A percentile compares a stretch with the other conserved stretches of the same genome.
Conservation (phyloP, 306 rosid genomes). For the Cucurbita argyrosperma region DNA sequence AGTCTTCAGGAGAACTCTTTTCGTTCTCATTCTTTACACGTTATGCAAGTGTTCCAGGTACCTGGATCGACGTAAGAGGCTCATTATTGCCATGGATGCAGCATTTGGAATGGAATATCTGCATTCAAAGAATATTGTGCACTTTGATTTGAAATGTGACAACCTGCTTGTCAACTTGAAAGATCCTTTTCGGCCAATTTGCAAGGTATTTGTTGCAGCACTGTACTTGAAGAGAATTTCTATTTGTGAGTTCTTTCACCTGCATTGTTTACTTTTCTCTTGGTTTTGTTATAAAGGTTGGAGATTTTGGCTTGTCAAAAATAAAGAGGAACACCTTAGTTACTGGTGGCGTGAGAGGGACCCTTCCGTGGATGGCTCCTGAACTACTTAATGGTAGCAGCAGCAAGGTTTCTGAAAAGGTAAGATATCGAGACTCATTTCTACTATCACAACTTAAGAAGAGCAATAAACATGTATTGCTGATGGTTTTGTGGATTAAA, state of each 20-base stretch:
- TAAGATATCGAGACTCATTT: slow-evolving; percentile 5
- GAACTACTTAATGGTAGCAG: slow-evolving; percentile 81
- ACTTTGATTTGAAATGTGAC: slow-evolving; percentile 86
- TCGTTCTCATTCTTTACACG: slow-evolving; percentile 6
- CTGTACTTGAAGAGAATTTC: neutral
- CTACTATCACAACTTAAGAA: neutral
- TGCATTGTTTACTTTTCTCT: neutral
- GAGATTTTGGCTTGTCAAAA: slow-evolving; percentile 89
- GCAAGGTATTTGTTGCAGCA: slow-evolving; percentile 47
- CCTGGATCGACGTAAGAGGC: slow-evolving; percentile 75
- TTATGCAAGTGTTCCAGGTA: slow-evolving; percentile 26
- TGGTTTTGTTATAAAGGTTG: slow-evolving; percentile 40
- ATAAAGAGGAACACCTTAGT: slow-evolving; percentile 74
- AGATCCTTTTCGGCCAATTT: slow-evolving; percentile 72
- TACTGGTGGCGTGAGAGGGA: slow-evolving; percentile 81
- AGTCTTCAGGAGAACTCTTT: neutral
- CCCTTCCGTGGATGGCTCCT: slow-evolving; percentile 96
- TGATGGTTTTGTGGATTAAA: neutral
- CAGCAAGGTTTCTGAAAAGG: slow-evolving; percentile 89
- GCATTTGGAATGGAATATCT: slow-evolving; percentile 94
- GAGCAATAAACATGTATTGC: neutral
- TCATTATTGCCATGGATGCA: slow-evolving; percentile 90
- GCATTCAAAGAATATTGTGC: slow-evolving; percentile 80
- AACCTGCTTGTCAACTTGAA: slow-evolving; percentile 79
- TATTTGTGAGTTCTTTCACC: neutral